These are phyloP conservation scores for Beauveria scarabaeidicola DNA, from an alignment of 2,329 filamentous ascomycete genomes.

Conservation along the genomic window DNA sequence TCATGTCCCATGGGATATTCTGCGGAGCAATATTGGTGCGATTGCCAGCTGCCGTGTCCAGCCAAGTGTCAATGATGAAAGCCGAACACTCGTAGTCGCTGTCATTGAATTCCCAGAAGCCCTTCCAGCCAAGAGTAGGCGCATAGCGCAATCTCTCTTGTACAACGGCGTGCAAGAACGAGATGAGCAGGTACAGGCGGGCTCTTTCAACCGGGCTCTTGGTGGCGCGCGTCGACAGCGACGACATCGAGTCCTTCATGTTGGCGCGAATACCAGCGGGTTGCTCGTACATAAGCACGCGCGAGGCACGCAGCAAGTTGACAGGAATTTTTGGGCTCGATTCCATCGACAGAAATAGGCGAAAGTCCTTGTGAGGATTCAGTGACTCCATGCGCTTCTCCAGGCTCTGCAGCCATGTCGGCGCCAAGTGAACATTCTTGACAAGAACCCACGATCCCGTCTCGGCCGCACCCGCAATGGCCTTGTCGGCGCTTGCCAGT, in stretches of 20 bases:
- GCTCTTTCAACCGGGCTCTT: constrained; percentile 87
- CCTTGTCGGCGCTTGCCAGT: constrained; percentile 86
- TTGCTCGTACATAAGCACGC: constrained; percentile 96
- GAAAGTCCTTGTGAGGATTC: constrained; percentile 87
- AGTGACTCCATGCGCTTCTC: constrained; percentile 95
- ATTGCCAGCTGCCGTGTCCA: constrained; percentile 71
- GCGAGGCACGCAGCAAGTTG: constrained; percentile 84
- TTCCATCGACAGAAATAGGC: constrained; percentile 97
- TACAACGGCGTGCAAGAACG: constrained; percentile 90
- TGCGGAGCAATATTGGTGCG: constrained; percentile 88
- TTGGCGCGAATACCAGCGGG: constrained; percentile 93
- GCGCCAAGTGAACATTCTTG: constrained; percentile 97
- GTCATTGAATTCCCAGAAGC: constrained; percentile 99
- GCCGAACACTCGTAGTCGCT: constrained; percentile 98
- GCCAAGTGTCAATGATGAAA: constrained; percentile 92
- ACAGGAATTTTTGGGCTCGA: constrained; percentile 94
- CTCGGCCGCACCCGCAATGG: constrained; percentile 84
- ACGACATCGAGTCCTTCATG: constrained; percentile 94
- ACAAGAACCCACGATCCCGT: constrained; percentile 92
- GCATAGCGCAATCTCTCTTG: constrained; percentile 93
- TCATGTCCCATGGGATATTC: constrained; percentile 95
- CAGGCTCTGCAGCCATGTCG: constrained; percentile 91
- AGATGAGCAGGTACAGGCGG: constrained; percentile 81
- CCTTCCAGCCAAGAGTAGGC: constrained; percentile 91
- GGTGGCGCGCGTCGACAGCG: constrained; percentile 63